Conservation (phyloP, 257 asterid species). For the Nicotiana obtusifolia region DNA sequence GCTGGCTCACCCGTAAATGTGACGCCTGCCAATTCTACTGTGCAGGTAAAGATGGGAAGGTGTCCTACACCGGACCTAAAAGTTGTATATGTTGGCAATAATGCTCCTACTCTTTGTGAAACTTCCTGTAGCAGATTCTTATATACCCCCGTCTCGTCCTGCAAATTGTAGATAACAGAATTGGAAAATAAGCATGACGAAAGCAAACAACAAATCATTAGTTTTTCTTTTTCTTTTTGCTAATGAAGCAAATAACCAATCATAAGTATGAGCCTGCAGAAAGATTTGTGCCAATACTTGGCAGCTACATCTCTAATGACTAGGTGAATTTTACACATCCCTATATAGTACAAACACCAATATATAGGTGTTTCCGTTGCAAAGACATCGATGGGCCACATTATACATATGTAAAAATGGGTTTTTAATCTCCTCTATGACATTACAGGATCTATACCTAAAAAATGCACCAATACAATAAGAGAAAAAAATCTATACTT, state of each 20-base stretch:
- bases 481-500: too few relatives aligned
- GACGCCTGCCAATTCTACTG: conserved; percentile 36
- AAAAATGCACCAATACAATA: too few relatives aligned
- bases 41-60: conserved; percentile 38
- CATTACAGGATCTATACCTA: too few relatives aligned
- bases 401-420: background rate
- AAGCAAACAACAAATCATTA: background rate
- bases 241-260: background rate
- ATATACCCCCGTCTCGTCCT: conserved; percentile 48
- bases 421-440: too few relatives aligned
- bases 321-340: background rate
- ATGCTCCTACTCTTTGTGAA: conserved; percentile 43
- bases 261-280: background rate
- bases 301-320: background rate
- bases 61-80: conserved; percentile 40
- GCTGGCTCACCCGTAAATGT: conserved; percentile 44
- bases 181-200: background rate
- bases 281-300: background rate
- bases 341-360: background rate
- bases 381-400: background rate
- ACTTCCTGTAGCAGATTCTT: conserved; percentile 46
- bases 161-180: background rate
- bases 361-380: background rate
- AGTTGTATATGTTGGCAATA: conserved; percentile 34
- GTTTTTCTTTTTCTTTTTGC: background rate